These are phyloP conservation scores for Penicilliopsis zonata DNA, from an alignment of 495 filamentous ascomycete species.

Conservation along the genomic window DNA sequence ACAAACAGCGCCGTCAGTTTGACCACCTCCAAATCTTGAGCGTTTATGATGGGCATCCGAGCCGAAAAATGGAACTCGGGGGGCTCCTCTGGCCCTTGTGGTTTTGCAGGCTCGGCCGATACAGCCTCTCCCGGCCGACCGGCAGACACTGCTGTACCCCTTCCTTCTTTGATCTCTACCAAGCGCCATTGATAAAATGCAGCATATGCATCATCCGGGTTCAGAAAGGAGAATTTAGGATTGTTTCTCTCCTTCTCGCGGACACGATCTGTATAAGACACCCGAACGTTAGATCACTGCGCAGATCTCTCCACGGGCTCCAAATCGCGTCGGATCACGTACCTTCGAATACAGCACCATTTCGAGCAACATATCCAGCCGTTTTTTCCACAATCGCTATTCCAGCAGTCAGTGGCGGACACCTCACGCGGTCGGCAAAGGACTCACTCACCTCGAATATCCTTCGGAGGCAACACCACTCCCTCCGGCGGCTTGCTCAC, in stretches of 20 bases:
- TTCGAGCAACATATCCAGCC: conserved; percentile 80
- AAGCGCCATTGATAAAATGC: conserved; percentile 87
- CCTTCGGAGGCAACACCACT: conserved; percentile 72
- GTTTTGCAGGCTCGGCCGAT: conserved; percentile 47
- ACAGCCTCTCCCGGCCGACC: conserved; percentile 56
- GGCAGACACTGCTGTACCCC: conserved; percentile 69
- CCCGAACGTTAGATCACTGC: too few relatives aligned
- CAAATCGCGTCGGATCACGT: too few relatives aligned
- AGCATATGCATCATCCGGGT: conserved; percentile 69
- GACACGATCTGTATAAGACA: conserved; percentile 59
- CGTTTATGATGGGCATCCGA: conserved; percentile 93
- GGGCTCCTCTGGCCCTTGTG: conserved; percentile 77
- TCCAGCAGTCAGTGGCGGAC: too few relatives aligned
- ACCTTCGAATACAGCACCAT: conserved; percentile 75
- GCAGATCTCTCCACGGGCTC: too few relatives aligned
- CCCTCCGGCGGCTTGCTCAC: conserved; percentile 67
- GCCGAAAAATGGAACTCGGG: conserved; percentile 88
- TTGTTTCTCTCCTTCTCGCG: conserved; percentile 77
- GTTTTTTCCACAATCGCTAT: conserved; percentile 80
- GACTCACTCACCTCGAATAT: conserved; percentile 55
- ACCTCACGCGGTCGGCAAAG: too few relatives aligned
- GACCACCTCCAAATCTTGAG: conserved; percentile 89
- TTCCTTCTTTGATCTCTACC: conserved; percentile 68
- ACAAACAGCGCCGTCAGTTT: conserved; percentile 81
- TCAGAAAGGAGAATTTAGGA: conserved; percentile 84